Conservation (phyloP, 768 basidiomycete species). For the Cystobasidium onofrii region DNA sequence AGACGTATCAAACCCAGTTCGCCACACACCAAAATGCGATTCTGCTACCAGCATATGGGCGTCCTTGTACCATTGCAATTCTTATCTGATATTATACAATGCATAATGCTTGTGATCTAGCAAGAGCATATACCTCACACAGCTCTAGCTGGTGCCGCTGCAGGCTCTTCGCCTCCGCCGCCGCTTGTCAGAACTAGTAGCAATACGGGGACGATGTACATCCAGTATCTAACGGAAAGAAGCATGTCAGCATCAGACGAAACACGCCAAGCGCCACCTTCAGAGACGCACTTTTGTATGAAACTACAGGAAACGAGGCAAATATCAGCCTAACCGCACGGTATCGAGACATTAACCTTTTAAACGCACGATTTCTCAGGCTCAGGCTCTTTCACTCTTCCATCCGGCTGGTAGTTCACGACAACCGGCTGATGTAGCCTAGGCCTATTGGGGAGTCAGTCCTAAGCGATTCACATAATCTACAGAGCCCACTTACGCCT, state of each 20-base stretch:
- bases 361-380: constrained; percentile 28
- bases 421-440: constrained; percentile 6
- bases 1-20: too few species aligned
- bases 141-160: neutral
- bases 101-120: neutral
- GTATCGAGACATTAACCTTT: too few species aligned
- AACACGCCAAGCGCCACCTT: neutral
- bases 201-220: constrained; percentile 9
- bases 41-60: too few species aligned
- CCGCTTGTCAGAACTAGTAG: constrained; percentile 9
- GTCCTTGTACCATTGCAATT: too few species aligned
- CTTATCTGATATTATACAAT: too few species aligned
- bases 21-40: too few species aligned
- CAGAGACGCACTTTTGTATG: neutral
- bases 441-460: neutral
- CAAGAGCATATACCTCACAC: neutral
- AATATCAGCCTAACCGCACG: neutral
- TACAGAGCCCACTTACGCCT: constrained; percentile 17
- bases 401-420: constrained; percentile 14
- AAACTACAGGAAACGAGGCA: neutral
- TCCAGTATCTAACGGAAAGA: constrained; percentile 17
- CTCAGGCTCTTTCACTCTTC: constrained; percentile 21
- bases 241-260: neutral
- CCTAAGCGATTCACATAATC: too few species aligned
- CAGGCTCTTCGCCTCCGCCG: neutral